Conservation (phyloP, 306 rosid genomes). For the Dalbergia oliveri region DNA sequence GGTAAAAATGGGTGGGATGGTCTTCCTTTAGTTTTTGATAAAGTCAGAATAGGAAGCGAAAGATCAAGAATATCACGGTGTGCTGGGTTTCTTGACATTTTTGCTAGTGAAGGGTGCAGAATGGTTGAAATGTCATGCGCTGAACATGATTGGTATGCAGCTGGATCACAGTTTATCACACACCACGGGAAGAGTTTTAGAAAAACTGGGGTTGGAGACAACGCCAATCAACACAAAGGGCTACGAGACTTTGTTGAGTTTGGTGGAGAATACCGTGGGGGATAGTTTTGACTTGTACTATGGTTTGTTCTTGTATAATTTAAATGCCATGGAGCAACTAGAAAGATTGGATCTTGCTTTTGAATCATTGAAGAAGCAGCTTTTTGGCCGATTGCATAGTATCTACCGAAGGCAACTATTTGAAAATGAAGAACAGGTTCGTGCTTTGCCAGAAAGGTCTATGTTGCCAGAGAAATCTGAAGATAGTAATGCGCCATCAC, state of each 20-base stretch:
- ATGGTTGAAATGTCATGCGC: constrained; percentile 97
- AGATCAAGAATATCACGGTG: constrained; percentile 71
- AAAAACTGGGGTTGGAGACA: constrained; percentile 66
- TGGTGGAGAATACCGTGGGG: constrained; percentile 84
- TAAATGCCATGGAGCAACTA: constrained; percentile 85
- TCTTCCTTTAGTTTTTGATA: constrained; percentile 80
- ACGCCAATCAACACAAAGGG: constrained; percentile 89
- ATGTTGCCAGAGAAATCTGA: constrained; percentile 52
- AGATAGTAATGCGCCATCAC: constrained; percentile 42
- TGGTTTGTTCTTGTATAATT: constrained; percentile 88
- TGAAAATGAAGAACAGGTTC: constrained; percentile 54
- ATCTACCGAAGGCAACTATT: constrained; percentile 64
- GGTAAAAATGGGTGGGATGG: constrained; percentile 83
- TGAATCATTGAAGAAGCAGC: constrained; percentile 78
- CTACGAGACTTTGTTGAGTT: constrained; percentile 77
- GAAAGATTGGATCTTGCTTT: constrained; percentile 70
- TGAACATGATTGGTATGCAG: constrained; percentile 88
- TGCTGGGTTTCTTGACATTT: constrained; percentile 73
- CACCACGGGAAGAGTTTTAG: constrained; percentile 85
- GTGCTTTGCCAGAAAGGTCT: constrained; percentile 44
- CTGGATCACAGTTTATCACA: constrained; percentile 94
- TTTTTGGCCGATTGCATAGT: constrained; percentile 74
- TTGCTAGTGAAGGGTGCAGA: constrained; percentile 78
- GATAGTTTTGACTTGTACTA: constrained; percentile 94
- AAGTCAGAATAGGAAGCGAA: constrained; percentile 71